Evolutionary conservation across 164 flowering plant genomes (phyloP).

Genomic region (Tetracentron sinense): DNA sequence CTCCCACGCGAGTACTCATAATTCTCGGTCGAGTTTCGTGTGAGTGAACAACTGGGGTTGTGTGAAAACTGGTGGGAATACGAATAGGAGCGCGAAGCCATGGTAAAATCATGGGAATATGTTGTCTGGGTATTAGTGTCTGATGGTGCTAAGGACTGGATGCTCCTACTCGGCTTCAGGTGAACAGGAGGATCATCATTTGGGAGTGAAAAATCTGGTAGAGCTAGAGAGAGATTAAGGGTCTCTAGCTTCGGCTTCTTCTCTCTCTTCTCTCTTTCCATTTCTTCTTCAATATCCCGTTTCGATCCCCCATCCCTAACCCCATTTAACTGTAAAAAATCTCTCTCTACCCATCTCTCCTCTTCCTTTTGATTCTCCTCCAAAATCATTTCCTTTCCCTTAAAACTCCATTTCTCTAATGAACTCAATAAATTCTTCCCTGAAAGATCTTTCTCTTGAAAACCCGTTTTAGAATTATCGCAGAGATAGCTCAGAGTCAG

Average conservation of each 20-base stretch:
- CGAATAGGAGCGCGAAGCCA: constrained; percentile 70
- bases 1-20: constrained; percentile 67
- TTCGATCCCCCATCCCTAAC: constrained; percentile 38
- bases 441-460: constrained; percentile 37
- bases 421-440: constrained; percentile 35
- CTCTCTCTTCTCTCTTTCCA: constrained; percentile 34
- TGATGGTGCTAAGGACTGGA: constrained; percentile 60
- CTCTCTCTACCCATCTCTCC: constrained; percentile 76
- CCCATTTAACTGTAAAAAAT: constrained; percentile 71
- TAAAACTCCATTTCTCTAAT: constrained; percentile 33
- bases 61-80: constrained; percentile 77
- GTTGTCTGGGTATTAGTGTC: constrained; percentile 56
- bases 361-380: constrained; percentile 45
- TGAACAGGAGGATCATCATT: constrained; percentile 29
- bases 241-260: constrained; percentile 77
- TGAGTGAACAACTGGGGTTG: constrained; percentile 93
- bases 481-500: constrained; percentile 83
- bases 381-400: constrained; percentile 64
- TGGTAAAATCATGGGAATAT: constrained; percentile 78
- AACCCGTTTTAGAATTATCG: constrained; percentile 53
- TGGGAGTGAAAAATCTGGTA: constrained; percentile 70
- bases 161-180: constrained; percentile 40
- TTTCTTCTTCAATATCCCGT: constrained; percentile 36
- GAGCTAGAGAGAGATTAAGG: constrained; percentile 72
- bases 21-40: constrained; percentile 73